Conservation (phyloP, 257 asterid genomes). For the Solanum pinnatisectum region DNA sequence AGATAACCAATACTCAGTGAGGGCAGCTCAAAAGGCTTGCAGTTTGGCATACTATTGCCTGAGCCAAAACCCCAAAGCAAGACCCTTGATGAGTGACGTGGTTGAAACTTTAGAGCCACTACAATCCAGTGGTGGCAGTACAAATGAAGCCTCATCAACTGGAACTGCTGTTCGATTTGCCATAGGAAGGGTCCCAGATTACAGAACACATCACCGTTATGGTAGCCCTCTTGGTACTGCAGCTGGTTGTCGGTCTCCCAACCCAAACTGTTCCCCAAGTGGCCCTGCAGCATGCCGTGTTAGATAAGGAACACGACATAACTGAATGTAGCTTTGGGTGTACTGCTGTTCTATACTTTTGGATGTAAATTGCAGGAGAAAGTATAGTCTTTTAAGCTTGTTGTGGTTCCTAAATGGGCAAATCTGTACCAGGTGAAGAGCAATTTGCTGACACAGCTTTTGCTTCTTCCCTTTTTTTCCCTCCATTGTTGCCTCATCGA, state of each 20-base stretch:
- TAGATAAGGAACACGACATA: conserved; percentile 34
- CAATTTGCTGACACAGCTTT: background rate
- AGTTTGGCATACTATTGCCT: conserved; percentile 96
- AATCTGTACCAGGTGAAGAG: background rate
- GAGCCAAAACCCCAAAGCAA: conserved; percentile 97
- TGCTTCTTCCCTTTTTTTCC: background rate
- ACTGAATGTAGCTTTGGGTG: conserved; percentile 12
- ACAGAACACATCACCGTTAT: conserved; percentile 52
- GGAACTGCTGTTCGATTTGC: conserved; percentile 57
- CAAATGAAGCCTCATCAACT: conserved; percentile 42
- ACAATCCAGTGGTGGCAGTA: conserved; percentile 41
- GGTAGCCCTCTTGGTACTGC: conserved; percentile 42
- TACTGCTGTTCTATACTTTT: conserved; percentile 13
- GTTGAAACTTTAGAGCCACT: conserved; percentile 95
- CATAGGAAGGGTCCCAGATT: conserved; percentile 46
- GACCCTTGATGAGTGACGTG: conserved; percentile 97
- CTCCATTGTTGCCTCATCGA: background rate
- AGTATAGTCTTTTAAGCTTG: background rate
- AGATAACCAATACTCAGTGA: conserved; percentile 79
- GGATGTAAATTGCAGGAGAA: conserved; percentile 18
- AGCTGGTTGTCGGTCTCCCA: conserved; percentile 63
- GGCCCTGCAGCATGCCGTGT: conserved; percentile 73
- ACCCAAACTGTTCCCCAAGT: conserved; percentile 64
- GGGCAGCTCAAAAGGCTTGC: conserved; percentile 99
- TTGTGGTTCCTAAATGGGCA: background rate